These are phyloP conservation scores for Vitellaria paradoxa DNA, from an alignment of 179 eudicot genomes.

Conservation along the genomic window DNA sequence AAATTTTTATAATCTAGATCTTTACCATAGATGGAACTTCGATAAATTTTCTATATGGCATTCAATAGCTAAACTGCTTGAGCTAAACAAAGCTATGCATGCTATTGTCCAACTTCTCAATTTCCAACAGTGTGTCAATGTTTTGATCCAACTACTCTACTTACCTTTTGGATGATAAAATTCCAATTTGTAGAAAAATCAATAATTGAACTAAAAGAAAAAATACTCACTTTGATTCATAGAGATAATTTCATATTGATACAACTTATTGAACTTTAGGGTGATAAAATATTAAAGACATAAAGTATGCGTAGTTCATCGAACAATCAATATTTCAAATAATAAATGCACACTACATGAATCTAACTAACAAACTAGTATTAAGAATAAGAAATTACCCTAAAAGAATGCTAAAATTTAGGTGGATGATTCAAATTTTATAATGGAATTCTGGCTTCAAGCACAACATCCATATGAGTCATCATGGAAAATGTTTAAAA, in stretches of 20 bases:
- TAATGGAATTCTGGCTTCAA: no score
- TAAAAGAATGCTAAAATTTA: conserved; percentile 69
- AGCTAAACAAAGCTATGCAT: not conserved
- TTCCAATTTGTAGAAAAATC: no score
- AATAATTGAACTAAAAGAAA: no score
- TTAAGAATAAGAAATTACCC: conserved; percentile 36
- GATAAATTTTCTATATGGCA: no score
- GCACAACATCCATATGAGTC: no score
- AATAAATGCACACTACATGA: not conserved
- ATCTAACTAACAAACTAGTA: not conserved
- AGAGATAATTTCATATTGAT: no score
- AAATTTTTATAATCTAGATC: not conserved
- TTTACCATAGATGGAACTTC: no score
- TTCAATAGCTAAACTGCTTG: no score
- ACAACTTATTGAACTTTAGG: no score
- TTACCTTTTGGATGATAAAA: not conserved
- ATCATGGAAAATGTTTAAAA: no score
- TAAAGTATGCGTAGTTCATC: not conserved
- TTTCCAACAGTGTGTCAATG: not conserved
- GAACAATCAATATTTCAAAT: not conserved
- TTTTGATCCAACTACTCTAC: not conserved
- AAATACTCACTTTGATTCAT: no score
- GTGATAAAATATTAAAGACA: no score
- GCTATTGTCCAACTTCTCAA: not conserved
- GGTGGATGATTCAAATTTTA: conserved; percentile 42